Base-by-base conservation (phyloP, 208 protist species). In the Acanthamoeba triangularis region DNA sequence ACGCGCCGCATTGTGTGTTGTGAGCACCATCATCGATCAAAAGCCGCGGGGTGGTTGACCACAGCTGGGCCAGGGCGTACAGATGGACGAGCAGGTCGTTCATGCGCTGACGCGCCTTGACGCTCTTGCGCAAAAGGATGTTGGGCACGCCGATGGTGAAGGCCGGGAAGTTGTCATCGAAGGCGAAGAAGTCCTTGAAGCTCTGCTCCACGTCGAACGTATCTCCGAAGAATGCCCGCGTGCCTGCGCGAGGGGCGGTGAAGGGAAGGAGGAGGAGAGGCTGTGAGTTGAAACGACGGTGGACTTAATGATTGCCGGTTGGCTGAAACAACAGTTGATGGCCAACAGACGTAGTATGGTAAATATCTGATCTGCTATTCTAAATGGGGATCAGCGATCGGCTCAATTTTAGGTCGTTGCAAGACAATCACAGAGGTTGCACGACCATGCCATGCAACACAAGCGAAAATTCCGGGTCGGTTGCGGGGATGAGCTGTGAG, bases 171-270 rank as follows among this genome's bases (percentile, higher is more conserved):
- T 82, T 82, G 13, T 82, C 37, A 28, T 82, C 74, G 28, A 82
- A 82, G 23, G 33, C 30, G 74, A 82, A 82, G 74, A 82, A 82
- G 74, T 82, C 74, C 74, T 82, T 82, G n/a, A 28, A 25, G 41
- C 74, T 82, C 41, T 82, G 74, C 74, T 82, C 41, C 74, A 82
- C 74, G 5, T 82, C 74, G 74, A 82, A 54, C 37, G 74, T 49
- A 35, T 82, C 74, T 41, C 74, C 74, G 23, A 82, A 47, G 30
- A 82, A 82, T 7, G 74, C n/a, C 13, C 74, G 74, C 33, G 74
- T 82, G 20, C 74, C 74, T 82, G 74, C 30, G 28, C 33, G 8
- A 35, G 14, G 30, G 0, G 65, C 10, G 14, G 65, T 28, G 74
- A 30, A 35, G n/a, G n/a, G 11, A 20, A 76, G 2, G 1, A 8